Evolutionary conservation across 345 rosid genomes (phyloP), one percentile per base, ranked within the genome.

Genomic region (Lepidium aucheri): DNA sequence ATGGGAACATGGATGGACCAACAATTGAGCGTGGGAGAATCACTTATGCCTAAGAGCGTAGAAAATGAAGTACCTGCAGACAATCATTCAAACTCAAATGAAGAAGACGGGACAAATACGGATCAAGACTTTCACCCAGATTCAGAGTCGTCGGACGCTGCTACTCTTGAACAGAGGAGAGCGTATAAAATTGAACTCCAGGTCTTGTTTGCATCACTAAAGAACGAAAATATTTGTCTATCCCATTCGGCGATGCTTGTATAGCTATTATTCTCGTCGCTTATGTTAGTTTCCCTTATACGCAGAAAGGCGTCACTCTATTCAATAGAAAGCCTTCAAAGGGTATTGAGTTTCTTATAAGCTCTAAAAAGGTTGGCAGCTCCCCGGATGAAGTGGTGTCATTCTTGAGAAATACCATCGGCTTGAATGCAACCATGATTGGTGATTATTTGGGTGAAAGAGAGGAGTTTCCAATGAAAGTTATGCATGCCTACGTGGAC

Each of bases 391-490:
- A 86, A 78, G 88, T 93, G 69, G 90, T 89, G 68, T 75, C 81
- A 18, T 93, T 93, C 75, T 80, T 93, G 73, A 88, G 83, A 76
- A 83, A 77, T 63, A 78, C 96, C 20, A 47, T 90, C 20, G 90
- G 96, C 68, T 75, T 93, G 40, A 88, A 76, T 78, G 96, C 91
- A 74, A 82, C 87, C 30, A 69, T 86, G 81, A 93, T 93, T 53
- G 98, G 98, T 77, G 96, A 90, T 79, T 93, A 88, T 83, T 80
- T 93, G 77, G 98, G 97, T 72, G 96, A 93, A 75, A 88, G 94
- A 75, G 97, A 93, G 78, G 98, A 88, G 33, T 85, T 93, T 79
- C 71, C 89, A 60, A 76, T 90, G 71, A 90, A 73, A 78, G 97
- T 88, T 58, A 93, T 93, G 97, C 97, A 93, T 84, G 97, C 96